Base-by-base conservation (phyloP, 305 asterid genomes). In the Fraxinus angustifolia region DNA sequence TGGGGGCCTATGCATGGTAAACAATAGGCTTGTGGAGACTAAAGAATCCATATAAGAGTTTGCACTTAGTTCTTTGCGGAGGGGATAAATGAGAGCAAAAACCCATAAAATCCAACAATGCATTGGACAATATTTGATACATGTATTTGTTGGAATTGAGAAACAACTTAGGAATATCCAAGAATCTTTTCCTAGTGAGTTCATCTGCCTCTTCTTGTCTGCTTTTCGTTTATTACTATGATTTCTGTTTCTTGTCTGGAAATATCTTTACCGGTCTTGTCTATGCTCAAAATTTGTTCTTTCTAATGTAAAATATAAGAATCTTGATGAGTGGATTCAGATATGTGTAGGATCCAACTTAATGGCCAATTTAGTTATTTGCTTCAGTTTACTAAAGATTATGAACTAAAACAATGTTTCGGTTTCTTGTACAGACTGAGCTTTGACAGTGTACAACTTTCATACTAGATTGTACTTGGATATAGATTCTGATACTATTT, bases 121-220 rank as follows among this genome's bases (percentile, higher is more conserved):
- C 19, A 45, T 45, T 40, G 48, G 56, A 14, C 17, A 16, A n/a
- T n/a, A 53, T 53, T 53, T 53, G 26, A 53, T n/a, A 53, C 62
- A 50, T 84, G 84, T 50, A 26, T 79, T 79, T 83, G 48, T 78
- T 30, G 82, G 78, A 82, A 74, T 70, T 80, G 78, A 45, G 38
- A 60, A 71, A 53, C 65, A 53, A 53, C 68, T 72, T 83, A 84
- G 90, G 91, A 89, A 92, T 89, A 89, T 92, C 87, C 93, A 89
- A 85, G 93, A 91, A 90, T 92, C 92, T 89, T 53, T n/a, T 11
- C 48, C 23, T 45, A 78, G 89, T 83, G 84, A 87, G 89, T 82
- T 80, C 34, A 89, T 85, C 85, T 30, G 36, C 35, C n/a, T 68
- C 74, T 26, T 65, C 73, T 30, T 68, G 74, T 68, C 74, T 68